Evolutionary conservation across 768 basidiomycete genomes (phyloP), one percentile per base, ranked within the genome.

Genomic region (Podaxis carcinomalis): DNA sequence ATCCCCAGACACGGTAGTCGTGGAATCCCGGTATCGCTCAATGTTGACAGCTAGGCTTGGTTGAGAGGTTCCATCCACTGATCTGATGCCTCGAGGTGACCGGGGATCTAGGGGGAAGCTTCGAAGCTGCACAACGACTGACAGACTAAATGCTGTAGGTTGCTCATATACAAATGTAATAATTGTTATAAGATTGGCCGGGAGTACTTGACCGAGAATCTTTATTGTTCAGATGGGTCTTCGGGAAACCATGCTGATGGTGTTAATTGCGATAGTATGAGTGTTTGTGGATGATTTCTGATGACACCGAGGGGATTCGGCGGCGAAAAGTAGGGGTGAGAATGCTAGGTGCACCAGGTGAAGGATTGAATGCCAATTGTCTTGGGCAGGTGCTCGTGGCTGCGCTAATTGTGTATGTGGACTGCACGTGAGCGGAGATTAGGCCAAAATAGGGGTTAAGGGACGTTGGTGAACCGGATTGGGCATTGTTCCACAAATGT

Each of bases 401-500:
- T 3, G 13, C 4, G 47, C 27, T 25, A 57, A 57, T 57, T 57
- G 56, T 57, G 44, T 21, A n/a, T 7, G 32, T 28, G 4, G 28
- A 21, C 32, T 16, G 23, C 56, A 57, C 56, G 56, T 58, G 57
- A 39, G 47, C 35, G 47, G 49, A 27, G 32, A 19, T 36, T 21
- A 13, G 28, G 32, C 14, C 37, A 46, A 32, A 47, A 47, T 58
- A 50, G 40, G 40, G 16, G 37, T 42, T 56, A n/a, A 56, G 54
- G 54, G 54, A 32, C 25, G 54, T 27, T 23, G 19, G 7, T 27
- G 19, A 49, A n/a, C 47, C 25, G 13, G 2, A 14, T 23, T 16
- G 35, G 36, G 23, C 19, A 9, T 58, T 58, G 57, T 58, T 58
- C 57, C 57, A 37, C 14, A 58, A 58, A 54, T 50, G 59, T 32